phyloP scores from a whole-genome alignment of 148 eudicot species.

The Limonium bicolor region DNA sequence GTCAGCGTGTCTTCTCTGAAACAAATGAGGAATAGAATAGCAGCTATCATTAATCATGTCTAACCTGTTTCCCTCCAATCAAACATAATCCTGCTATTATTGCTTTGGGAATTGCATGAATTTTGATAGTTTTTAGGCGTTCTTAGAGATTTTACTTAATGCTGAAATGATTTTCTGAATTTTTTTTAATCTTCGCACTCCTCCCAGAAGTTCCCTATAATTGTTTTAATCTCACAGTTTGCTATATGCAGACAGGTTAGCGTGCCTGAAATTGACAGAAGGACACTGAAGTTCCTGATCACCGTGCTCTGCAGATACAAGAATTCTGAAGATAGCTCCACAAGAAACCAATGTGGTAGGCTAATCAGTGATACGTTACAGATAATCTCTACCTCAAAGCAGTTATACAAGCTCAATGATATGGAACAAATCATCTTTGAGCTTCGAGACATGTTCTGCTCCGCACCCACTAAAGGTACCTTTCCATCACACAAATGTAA shows the following conservation, averaged over 20 bases:
- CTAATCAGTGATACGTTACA: slow-evolving; percentile 51
- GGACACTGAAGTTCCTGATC: slow-evolving; percentile 45
- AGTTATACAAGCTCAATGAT: slow-evolving; percentile 37
- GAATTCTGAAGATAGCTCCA: slow-evolving; percentile 17
- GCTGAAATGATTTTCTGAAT: too few relatives aligned
- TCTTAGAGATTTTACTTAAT: too few relatives aligned
- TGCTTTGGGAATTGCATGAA: too few relatives aligned
- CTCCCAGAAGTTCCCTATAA: too few relatives aligned
- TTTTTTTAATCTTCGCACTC: too few relatives aligned
- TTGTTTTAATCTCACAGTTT: too few relatives aligned
- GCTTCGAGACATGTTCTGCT: slow-evolving; percentile 52
- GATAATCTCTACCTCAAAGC: slow-evolving; percentile 43
- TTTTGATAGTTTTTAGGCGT: too few relatives aligned
- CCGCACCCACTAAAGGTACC: slow-evolving; percentile 21
- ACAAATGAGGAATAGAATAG: too few relatives aligned
- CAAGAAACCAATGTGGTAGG: slow-evolving; percentile 32
- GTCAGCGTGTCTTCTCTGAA: too few relatives aligned
- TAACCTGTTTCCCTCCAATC: too few relatives aligned
- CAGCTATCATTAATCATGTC: too few relatives aligned
- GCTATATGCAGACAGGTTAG: slow-evolving; percentile 44
- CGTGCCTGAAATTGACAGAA: slow-evolving; percentile 34
- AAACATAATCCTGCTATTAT: too few relatives aligned
- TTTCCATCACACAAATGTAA: slow-evolving; percentile 43
- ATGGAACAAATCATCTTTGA: slow-evolving; percentile 65
- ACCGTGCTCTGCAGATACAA: slow-evolving; percentile 30